These are phyloP conservation scores for Tuber umbilicatum DNA, from an alignment of 495 filamentous ascomycete species.

Conservation along the genomic window DNA sequence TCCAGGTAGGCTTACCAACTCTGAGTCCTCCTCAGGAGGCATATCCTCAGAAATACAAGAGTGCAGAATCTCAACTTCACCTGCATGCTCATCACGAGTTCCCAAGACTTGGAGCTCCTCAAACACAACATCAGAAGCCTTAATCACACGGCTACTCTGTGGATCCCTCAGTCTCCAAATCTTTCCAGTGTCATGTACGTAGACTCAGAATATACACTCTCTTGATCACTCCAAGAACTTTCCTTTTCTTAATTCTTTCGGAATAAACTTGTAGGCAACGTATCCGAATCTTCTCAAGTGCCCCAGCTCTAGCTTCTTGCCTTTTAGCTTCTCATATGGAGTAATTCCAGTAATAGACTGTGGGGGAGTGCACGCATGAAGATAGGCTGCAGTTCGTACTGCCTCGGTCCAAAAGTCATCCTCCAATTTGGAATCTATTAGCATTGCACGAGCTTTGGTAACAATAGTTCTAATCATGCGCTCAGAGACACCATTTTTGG, in stretches of 20 bases:
- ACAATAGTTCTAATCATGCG: background rate
- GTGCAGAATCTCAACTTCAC: background rate
- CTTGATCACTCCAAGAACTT: background rate
- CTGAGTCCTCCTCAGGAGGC: background rate
- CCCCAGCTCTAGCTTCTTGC: background rate
- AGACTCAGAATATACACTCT: conserved; percentile 9
- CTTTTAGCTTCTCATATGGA: background rate
- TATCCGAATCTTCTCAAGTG: conserved; percentile 15
- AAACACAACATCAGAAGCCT: background rate
- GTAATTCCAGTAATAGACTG: background rate
- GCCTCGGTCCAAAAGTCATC: conserved; percentile 12
- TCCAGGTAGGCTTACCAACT: background rate
- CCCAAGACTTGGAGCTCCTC: background rate
- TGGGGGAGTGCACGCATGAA: background rate
- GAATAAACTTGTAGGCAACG: conserved; percentile 4
- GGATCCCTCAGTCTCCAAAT: conserved; percentile 5
- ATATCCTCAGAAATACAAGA: background rate
- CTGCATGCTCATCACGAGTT: background rate
- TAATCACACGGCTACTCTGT: background rate
- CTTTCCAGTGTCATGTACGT: conserved; percentile 8
- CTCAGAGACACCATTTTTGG: conserved; percentile 8
- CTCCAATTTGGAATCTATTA: background rate
- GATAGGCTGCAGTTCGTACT: background rate
- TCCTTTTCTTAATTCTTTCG: background rate
- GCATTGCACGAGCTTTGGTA: background rate